Base-by-base conservation (phyloP, 805 yeast species). In the Nakazawaea ambrosiae region DNA sequence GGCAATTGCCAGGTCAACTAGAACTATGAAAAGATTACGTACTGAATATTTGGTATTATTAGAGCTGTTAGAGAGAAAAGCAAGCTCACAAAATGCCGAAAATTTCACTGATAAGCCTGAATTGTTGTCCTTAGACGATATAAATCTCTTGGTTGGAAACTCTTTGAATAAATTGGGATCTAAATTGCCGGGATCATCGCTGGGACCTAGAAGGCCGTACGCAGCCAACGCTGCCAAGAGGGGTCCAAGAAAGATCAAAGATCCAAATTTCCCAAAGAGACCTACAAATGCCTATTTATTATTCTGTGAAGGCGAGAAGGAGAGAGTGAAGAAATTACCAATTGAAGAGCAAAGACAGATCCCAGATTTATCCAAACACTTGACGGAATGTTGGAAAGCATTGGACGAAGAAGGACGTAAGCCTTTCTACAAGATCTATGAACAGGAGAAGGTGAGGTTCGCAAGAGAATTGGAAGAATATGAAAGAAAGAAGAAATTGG, bases 261-360 rank as follows among this genome's bases (percentile, higher is more conserved):
- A 88, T 56, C 96, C 96, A 8, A 78, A 78, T 47, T 69, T 81
- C 50, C 97, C 96, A 16, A 86, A 83, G 49, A 69, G 94, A 50
- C 96, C 96, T 5, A 81, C 92, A 3, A 89, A 88, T 57, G 95
- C 96, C 4, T 89, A 88, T 51, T 65, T 86, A 44, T 73, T 86
- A 27, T 88, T 82, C 53, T 89, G 96, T 59, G 97, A 89, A 42
- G 62, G 73, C 61, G 94, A 86, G 51, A 84, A 84, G 57, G 95
- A 85, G 33, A 66, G 71, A 34, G 70, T 86, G 27, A 76, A 74
- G 44, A 67, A 70, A 35, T 65, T 78, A 36, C 82, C 75, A 43
- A 58, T 58, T n/a, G 58, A 56, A 35, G 65, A 66, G 34, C 65
- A 68, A 22, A 65, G 54, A 19, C 61, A 61, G 39, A 54, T 53